These are phyloP conservation scores for Pseudogymnoascus sp. DNA, from an alignment of 2,329 filamentous ascomycete genomes.

Conservation along the genomic window DNA sequence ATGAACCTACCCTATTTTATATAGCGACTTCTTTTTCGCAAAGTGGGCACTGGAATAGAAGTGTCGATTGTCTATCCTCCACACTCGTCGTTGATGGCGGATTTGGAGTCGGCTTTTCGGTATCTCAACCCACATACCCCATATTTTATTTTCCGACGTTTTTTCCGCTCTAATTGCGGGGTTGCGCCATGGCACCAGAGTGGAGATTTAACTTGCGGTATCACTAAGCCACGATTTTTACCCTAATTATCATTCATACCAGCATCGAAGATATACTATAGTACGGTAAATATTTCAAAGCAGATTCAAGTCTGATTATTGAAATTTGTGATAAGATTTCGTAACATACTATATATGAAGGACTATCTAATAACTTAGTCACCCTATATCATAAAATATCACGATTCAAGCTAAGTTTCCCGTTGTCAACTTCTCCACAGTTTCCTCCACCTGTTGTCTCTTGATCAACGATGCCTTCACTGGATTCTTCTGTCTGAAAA, in stretches of 20 bases:
- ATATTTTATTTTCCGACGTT: neutral
- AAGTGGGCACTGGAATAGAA: neutral
- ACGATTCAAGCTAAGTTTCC: neutral
- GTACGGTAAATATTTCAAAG: neutral
- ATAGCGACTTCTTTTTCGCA: neutral
- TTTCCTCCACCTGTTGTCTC: neutral
- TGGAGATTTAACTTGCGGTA: neutral
- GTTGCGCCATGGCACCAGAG: neutral
- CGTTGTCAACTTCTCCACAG: neutral
- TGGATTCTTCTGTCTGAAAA: neutral
- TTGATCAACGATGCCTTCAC: conserved; percentile 2
- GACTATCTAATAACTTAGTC: neutral
- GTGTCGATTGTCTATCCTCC: neutral
- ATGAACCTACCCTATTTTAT: neutral
- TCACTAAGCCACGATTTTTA: neutral
- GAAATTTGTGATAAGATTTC: neutral
- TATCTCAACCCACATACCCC: neutral
- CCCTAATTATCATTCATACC: neutral
- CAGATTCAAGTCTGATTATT: neutral
- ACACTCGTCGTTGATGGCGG: neutral
- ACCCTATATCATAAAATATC: neutral
- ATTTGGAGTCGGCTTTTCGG: neutral
- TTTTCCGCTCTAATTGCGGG: neutral
- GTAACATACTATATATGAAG: neutral
- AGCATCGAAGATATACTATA: neutral